These are phyloP conservation scores for Chlamydomonas incerta DNA, from an alignment of 139 green algal species.

Conservation along the genomic window DNA sequence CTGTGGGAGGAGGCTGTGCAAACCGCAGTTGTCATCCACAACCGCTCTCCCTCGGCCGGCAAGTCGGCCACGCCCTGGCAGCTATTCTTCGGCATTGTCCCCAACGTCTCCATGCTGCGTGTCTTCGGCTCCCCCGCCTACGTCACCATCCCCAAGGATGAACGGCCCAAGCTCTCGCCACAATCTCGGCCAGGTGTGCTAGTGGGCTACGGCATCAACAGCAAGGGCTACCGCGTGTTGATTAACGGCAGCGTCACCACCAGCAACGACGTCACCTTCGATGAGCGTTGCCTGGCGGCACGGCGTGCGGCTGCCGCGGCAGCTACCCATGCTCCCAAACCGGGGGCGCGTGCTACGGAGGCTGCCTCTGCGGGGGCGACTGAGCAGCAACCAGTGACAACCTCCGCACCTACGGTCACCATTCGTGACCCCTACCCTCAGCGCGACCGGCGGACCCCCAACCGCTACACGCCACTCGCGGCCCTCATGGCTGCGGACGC, in stretches of 20 bases:
- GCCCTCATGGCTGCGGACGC: background rate
- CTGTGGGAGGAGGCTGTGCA: no score
- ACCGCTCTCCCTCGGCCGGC: no score
- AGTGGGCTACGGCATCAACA: constrained; percentile 27
- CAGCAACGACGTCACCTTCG: background rate
- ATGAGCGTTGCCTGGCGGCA: background rate
- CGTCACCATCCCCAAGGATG: constrained; percentile 10
- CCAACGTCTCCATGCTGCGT: no score
- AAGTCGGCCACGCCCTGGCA: no score
- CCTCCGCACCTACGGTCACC: background rate
- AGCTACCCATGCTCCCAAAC: background rate
- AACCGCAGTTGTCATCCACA: no score
- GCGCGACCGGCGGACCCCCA: background rate
- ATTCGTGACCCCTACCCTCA: background rate
- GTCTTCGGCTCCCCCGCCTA: background rate
- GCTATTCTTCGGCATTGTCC: no score
- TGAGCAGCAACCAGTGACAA: background rate
- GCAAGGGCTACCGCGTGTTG: constrained; percentile 44
- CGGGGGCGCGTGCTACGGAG: no score
- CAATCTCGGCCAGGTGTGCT: constrained; percentile 5
- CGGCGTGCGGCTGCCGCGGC: background rate
- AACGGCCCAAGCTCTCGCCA: constrained; percentile 40
- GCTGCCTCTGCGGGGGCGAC: background rate
- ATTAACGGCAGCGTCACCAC: background rate
- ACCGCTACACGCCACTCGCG: background rate